Evolutionary conservation across 2,329 filamentous ascomycete species (phyloP), one percentile per base, ranked within the genome.

Genomic region (Penicillium vulpinum): DNA sequence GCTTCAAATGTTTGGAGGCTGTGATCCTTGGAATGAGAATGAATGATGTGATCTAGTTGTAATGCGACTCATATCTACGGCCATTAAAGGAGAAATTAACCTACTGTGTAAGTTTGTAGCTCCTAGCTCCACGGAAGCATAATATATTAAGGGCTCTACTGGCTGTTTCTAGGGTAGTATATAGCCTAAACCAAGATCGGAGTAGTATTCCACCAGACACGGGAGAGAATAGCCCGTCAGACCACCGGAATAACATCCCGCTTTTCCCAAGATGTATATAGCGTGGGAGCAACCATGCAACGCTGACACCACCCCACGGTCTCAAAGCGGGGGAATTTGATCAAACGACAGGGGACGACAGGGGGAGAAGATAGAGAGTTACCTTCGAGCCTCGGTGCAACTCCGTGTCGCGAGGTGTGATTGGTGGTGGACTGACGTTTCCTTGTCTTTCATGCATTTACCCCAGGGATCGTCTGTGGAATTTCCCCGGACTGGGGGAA

Each of bases 401-500:
- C 26, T 22, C 33, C 48, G 39, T 11, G 22, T 24, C 7, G 2
- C n/a, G 15, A 8, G 5, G 9, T 22, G 15, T 52, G 28, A 56
- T 39, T 56, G 54, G 54, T 26, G 3, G n/a, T n/a, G n/a, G n/a
- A n/a, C n/a, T n/a, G n/a, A n/a, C n/a, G n/a, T n/a, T n/a, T n/a
- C n/a, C n/a, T n/a, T n/a, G 3, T 24, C 15, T 7, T 28, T 45
- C 54, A n/a, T n/a, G n/a, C n/a, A n/a, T n/a, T n/a, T n/a, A n/a
- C 35, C 47, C 48, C 48, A 56, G 48, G 41, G 54, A 56, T 56
- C 53, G 16, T 21, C 54, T 22, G n/a, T n/a, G 36, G 40, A 26
- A 11, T 56, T 56, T 40, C 54, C 54, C 54, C 54, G 33, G 54
- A 52, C 54, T 56, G 39, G 35, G 46, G 41, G 3, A 31, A 36